These are phyloP conservation scores for Corinectria fuckeliana DNA, from an alignment of 2,329 filamentous ascomycete species.

Conservation along the genomic window DNA sequence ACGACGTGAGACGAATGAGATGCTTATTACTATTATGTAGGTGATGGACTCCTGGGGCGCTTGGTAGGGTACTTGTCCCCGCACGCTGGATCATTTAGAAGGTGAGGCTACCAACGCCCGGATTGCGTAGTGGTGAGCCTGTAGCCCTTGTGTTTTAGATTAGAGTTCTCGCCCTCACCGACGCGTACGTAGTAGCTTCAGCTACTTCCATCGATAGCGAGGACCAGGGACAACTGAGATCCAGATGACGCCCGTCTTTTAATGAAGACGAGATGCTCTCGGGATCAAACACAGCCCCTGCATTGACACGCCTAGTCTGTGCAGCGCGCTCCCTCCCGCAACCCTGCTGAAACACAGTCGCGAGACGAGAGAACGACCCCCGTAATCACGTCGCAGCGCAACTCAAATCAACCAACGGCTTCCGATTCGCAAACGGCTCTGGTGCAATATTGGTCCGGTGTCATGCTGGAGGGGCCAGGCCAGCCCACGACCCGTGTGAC, in stretches of 20 bases:
- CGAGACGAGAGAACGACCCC: conserved; percentile 10
- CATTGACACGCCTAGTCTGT: conserved; percentile 1
- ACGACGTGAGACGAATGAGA: conserved; percentile 5
- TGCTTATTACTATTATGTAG: too few species aligned
- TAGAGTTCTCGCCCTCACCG: not conserved
- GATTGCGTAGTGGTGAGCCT: not conserved
- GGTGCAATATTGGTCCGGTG: conserved; percentile 3
- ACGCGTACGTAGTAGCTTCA: not conserved
- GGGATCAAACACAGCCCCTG: not conserved
- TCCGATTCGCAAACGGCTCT: conserved; percentile 11
- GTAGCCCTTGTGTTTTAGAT: not conserved
- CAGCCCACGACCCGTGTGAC: not conserved
- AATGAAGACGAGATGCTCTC: too few species aligned
- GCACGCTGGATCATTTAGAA: too few species aligned
- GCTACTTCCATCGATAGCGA: not conserved
- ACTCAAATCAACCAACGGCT: conserved; percentile 7
- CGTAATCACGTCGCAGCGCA: conserved; percentile 4
- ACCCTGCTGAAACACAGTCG: conserved; percentile 6
- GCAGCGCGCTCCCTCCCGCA: not conserved
- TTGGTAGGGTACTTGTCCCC: not conserved
- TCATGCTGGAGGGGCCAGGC: conserved; percentile 14
- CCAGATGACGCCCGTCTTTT: too few species aligned
- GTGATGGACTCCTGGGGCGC: not conserved
- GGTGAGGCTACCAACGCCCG: not conserved
- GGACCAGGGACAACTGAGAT: not conserved